Percentiles rank a stretch among this genome's conserved stretches.
These are phyloP conservation scores for Malassezia japonica DNA, from an alignment of 1,284 basidiomycete species.

Conservation along the genomic window DNA sequence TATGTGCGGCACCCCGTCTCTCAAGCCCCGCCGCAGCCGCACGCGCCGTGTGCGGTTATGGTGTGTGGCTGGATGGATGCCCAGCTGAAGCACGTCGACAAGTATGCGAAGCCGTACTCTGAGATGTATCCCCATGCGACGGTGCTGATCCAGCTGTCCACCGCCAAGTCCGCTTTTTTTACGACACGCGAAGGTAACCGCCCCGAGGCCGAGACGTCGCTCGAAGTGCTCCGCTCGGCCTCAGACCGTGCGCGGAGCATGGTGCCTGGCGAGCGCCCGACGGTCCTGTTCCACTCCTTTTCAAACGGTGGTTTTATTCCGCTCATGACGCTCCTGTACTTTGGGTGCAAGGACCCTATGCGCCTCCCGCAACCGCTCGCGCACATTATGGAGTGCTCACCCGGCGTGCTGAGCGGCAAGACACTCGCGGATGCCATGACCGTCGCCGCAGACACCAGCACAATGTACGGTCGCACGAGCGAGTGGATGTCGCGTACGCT, in stretches of 20 bases:
- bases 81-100: conserved; percentile 29
- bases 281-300: conserved; percentile 12
- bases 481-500: not conserved
- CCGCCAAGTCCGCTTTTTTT: not conserved
- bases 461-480: not conserved
- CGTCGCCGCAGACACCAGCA: not conserved
- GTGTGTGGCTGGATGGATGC: conserved; percentile 46
- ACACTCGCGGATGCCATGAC: not conserved
- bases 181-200: not conserved
- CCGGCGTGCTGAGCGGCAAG: not conserved
- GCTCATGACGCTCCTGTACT: not conserved
- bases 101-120: conserved; percentile 36
- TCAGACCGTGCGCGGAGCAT: not conserved
- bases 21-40: not conserved
- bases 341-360: not conserved
- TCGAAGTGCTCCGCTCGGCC: not conserved
- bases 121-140: conserved; percentile 33
- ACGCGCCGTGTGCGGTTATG: conserved; percentile 18
- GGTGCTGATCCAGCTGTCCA: conserved; percentile 33
- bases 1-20: not conserved
- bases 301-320: conserved; percentile 13
- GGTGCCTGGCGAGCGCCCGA: not conserved
- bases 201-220: not conserved
- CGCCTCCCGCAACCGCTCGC: not conserved
- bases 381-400: conserved; percentile 6